A percentile compares a stretch with the other conserved stretches of the same genome.
Conservation (phyloP, 148 eudicot species). For the Persicaria maculosa region DNA sequence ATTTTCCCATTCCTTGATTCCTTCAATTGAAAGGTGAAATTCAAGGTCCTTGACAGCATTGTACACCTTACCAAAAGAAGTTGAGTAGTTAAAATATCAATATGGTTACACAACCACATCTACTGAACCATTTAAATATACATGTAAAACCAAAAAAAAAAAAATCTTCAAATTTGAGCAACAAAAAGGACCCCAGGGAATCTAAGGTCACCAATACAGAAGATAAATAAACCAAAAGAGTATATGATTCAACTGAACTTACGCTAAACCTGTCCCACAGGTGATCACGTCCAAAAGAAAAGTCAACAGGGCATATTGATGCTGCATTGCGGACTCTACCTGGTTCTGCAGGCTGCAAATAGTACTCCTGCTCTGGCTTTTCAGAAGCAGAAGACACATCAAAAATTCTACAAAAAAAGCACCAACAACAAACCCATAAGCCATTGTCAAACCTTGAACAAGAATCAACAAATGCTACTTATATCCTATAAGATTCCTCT, state of each 20-base stretch:
- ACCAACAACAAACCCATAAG: background rate
- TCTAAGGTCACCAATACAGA: background rate
- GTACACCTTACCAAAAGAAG: background rate
- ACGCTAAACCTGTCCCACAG: conserved; percentile 97
- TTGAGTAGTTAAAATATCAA: background rate
- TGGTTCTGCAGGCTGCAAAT: conserved; percentile 64
- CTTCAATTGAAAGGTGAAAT: background rate
- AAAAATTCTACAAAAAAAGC: conserved; percentile 51
- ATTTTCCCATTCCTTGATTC: background rate
- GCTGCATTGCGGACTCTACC: conserved; percentile 66
- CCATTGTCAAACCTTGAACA: background rate
- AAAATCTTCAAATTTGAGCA: background rate
- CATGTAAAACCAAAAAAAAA: background rate
- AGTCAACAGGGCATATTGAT: conserved; percentile 84
- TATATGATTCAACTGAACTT: conserved; percentile 32
- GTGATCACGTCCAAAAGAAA: conserved; percentile 91
- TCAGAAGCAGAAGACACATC: conserved; percentile 56
- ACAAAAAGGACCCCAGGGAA: background rate
- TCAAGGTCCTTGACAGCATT: background rate
- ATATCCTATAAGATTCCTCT: background rate
- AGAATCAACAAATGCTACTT: background rate
- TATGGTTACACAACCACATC: background rate
- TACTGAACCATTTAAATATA: background rate
- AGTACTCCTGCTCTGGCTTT: conserved; percentile 89
- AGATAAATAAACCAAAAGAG: background rate